Percentiles rank a stretch among this genome's conserved stretches.
Evolutionary conservation across 352 stramenopile genomes (phyloP).

Genomic region (Globisporangium cederbergense): DNA sequence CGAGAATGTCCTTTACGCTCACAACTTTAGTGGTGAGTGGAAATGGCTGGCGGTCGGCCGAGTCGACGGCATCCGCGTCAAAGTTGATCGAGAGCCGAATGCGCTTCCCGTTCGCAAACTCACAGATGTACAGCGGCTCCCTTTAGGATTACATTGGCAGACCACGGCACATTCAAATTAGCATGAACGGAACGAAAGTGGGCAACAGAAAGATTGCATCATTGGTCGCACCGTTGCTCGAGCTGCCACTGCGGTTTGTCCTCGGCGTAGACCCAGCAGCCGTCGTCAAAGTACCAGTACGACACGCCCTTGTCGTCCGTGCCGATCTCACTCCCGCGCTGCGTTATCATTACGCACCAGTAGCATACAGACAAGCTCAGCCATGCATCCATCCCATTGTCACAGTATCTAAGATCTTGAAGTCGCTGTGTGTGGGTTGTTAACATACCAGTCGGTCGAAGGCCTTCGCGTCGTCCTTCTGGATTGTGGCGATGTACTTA

Average conservation of each 20-base stretch:
- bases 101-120: constrained; percentile 72
- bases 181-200: no score
- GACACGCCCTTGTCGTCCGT: constrained; percentile 67
- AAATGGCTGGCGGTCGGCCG: background rate
- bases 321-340: constrained; percentile 67
- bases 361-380: background rate
- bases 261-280: constrained; percentile 84
- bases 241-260: constrained; percentile 63
- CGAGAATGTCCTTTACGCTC: constrained; percentile 15
- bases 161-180: no score
- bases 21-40: constrained; percentile 4
- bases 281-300: constrained; percentile 88
- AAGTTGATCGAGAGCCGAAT: constrained; percentile 84
- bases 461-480: constrained; percentile 58
- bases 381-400: background rate
- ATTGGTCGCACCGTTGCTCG: constrained; percentile 19
- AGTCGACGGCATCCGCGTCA: constrained; percentile 13
- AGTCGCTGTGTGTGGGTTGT: background rate
- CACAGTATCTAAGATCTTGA: background rate
- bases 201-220: background rate
- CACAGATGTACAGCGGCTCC: constrained; percentile 48
- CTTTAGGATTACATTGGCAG: constrained; percentile 14
- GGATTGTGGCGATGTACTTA: constrained; percentile 58
- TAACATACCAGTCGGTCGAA: constrained; percentile 57
- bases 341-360: constrained; percentile 13